Percentiles rank a stretch among this genome's conserved stretches.
Evolutionary conservation across 2,329 filamentous ascomycete genomes (phyloP).

Genomic region (Calonectria pseudoreteaudii): DNA sequence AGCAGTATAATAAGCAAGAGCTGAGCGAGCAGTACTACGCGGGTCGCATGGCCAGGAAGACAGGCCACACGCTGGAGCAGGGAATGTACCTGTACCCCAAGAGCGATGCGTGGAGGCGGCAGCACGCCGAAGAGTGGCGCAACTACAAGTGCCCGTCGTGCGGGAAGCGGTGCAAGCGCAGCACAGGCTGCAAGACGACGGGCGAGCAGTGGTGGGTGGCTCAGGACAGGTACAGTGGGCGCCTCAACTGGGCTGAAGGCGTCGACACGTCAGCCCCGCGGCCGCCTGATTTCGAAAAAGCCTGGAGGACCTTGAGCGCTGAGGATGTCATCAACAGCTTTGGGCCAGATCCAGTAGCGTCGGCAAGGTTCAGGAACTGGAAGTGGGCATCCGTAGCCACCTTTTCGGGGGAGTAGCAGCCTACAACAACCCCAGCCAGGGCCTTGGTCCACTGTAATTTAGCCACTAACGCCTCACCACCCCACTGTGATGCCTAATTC

Average conservation of each 20-base stretch:
- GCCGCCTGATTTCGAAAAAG: not conserved
- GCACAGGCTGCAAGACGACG: slow-evolving; percentile 15
- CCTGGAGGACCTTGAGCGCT: not conserved
- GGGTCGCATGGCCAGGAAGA: not conserved
- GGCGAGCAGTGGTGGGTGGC: slow-evolving; percentile 9
- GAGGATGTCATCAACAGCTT: not conserved
- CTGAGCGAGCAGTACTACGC: not conserved
- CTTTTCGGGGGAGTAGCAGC: not conserved
- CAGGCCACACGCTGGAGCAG: not conserved
- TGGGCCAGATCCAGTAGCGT: not conserved
- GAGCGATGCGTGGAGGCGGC: not conserved
- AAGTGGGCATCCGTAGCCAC: not conserved
- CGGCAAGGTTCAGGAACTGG: not conserved
- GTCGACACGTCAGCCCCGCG: not conserved
- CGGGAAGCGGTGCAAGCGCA: slow-evolving; percentile 19
- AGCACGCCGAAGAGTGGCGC: not conserved
- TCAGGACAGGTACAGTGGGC: no score
- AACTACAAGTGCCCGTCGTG: slow-evolving; percentile 21
- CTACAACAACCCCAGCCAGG: no score
- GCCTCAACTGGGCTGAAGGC: not conserved
- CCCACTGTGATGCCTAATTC: not conserved
- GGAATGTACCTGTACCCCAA: not conserved
- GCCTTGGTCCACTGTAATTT: no score
- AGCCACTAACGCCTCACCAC: no score
- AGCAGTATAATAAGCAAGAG: not conserved